Evolutionary conservation across 257 asterid genomes (phyloP), one percentile per base, ranked within the genome.

Genomic region (Solanum chaucha): DNA sequence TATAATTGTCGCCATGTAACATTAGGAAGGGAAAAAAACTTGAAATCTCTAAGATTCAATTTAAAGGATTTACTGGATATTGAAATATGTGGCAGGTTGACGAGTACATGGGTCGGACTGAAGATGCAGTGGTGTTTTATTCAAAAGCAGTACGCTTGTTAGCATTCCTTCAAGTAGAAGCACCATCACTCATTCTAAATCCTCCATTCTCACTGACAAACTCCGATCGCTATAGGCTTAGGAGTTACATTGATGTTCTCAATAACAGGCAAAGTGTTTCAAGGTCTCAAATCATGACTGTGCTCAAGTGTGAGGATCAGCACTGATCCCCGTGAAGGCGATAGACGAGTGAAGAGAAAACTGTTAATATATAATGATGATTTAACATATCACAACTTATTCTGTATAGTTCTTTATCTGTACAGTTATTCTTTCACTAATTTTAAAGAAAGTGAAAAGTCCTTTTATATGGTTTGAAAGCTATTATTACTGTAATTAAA

Each of bases 121-220:
- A 92, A 86, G 91, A 65, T 11, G 98, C 98, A 0, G 94, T 89
- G 88, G 84, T 74, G 51, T 91, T 72, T 61, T 94, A 95, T 88
- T 91, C 98, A 34, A 96, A 93, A 88, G 98, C 98, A 12, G 94
- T 90, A 70, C 59, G 51, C 46, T 85, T 96, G 34, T 87, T 96
- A 28, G 77, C 59, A 68, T 96, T 96, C 87, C 90, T 96, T 71
- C 92, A 93, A 10, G 96, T 88, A 87, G 98, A 96, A 91, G 98
- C 98, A 19, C 93, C 98, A 1, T 90, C 91, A 40, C 96, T 96
- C 48, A 91, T 92, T 58, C 88, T 96, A 88, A 96, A 94, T 80
- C 99, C 99, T 87, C 98, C 98, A 1, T 96, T 96, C 75, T 89
- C 95, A 64, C 94, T 94, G 68, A 93, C 97, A 81, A 93, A 91